phyloP scores from a whole-genome alignment of 2,329 filamentous ascomycete species.

The Exophiala xenobiotica region DNA sequence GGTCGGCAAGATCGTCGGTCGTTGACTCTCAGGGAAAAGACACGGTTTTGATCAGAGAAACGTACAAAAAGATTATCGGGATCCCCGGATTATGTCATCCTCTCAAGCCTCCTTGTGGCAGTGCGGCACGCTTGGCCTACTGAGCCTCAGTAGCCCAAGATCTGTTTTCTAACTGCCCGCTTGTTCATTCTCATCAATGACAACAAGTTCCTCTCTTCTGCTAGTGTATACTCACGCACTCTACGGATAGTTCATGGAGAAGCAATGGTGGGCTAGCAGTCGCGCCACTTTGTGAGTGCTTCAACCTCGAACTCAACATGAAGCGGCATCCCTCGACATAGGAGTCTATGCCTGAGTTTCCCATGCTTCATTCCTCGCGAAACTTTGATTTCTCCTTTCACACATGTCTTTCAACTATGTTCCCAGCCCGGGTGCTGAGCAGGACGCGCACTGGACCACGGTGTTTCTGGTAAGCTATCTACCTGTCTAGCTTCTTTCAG shows the following conservation, averaged over 20 bases:
- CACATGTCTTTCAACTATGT: slow-evolving; percentile 45
- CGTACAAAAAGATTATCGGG: neutral
- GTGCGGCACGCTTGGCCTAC: too few species aligned
- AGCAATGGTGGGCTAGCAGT: too few species aligned
- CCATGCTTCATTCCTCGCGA: neutral
- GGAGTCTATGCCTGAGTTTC: neutral
- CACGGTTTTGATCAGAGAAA: slow-evolving; percentile 16
- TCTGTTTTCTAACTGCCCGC: too few species aligned
- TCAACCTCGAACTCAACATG: too few species aligned
- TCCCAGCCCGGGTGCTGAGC: slow-evolving; percentile 38
- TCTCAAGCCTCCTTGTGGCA: too few species aligned
- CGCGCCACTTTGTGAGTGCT: too few species aligned
- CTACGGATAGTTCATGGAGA: too few species aligned
- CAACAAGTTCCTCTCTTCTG: too few species aligned
- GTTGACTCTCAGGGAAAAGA: slow-evolving; percentile 7
- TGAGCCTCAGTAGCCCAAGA: too few species aligned
- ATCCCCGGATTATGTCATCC: neutral
- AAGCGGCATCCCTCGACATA: too few species aligned
- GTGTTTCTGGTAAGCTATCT: slow-evolving; percentile 38
- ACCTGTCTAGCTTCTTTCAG: neutral
- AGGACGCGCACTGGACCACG: slow-evolving; percentile 41
- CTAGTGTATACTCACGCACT: too few species aligned
- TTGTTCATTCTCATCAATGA: too few species aligned
- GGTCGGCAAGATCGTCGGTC: neutral
- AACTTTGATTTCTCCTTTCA: slow-evolving; percentile 11